Evolutionary conservation across 768 basidiomycete species (phyloP).

Genomic region (Psilocybe subaeruginosa): DNA sequence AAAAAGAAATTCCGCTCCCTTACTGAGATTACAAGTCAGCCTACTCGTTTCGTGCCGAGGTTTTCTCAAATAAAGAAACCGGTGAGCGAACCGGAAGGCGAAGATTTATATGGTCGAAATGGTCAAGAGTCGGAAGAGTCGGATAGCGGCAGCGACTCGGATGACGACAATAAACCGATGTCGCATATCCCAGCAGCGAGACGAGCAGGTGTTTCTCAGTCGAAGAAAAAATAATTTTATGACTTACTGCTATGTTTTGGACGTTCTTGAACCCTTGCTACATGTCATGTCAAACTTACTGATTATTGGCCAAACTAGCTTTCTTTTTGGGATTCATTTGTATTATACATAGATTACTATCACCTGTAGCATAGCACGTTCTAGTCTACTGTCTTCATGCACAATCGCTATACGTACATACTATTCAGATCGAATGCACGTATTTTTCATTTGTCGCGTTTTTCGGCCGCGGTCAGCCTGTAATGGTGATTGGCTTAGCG

Average conservation of each 20-base stretch:
- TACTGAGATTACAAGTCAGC: conserved; percentile 55
- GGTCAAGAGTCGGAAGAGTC: conserved; percentile 43
- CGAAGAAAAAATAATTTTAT: conserved; percentile 16
- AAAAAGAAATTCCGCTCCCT: conserved; percentile 37
- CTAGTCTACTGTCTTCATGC: neutral
- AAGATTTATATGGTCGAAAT: conserved; percentile 40
- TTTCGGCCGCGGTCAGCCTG: conserved; percentile 7
- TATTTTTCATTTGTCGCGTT: neutral
- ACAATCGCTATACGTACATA: conserved; percentile 2
- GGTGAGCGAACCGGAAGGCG: conserved; percentile 26
- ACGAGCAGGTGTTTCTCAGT: conserved; percentile 46
- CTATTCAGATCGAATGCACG: neutral
- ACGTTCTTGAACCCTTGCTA: conserved; percentile 12
- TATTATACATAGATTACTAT: conserved; percentile 8
- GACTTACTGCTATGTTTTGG: neutral
- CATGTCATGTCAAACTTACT: conserved; percentile 7
- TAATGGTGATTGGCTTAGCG: conserved; percentile 17
- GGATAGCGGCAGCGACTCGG: conserved; percentile 50
- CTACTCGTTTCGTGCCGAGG: conserved; percentile 33
- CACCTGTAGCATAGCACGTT: conserved; percentile 12
- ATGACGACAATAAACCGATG: conserved; percentile 34
- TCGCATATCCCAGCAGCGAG: conserved; percentile 69
- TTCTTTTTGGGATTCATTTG: conserved; percentile 19
- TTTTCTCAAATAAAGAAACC: conserved; percentile 29
- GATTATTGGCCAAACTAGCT: conserved; percentile 11